Base-by-base conservation (phyloP, 2,329 filamentous ascomycete genomes). In the Orbilia blumenaviensis region DNA sequence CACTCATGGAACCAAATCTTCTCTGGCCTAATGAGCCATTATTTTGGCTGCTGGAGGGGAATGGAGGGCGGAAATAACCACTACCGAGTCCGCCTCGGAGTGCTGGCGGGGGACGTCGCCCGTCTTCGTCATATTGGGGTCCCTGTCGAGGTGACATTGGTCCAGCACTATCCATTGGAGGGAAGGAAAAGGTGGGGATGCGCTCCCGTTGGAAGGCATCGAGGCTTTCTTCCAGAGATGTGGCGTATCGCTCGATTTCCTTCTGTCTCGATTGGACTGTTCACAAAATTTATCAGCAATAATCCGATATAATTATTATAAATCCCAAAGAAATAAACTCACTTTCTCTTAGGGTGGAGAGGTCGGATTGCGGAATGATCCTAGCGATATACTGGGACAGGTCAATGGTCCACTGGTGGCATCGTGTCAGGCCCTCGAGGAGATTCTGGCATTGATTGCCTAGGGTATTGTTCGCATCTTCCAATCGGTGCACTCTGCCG, bases 141-240 rank as follows among this genome's bases (percentile, higher is more conserved):
- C 94, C 84, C 83, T 97, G 94, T 78, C 93, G 89, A 18, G 94
- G 94, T 42, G 94, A 98, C 41, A 97, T 87, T 9, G 94, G 93
- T 0, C 90, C 88, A 34, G 77, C 78, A 76, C 92, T 90, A 78
- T 94, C 92, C 23, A 92, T 86, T 87, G 46, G 87, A 84, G 79
- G 92, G 90, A 82, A 89, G 92, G 54, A 88, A 86, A 76, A 76
- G 3, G 66, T 64, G 8, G 72, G 77, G 89, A 89, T 75, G 89
- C 88, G 77, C 87, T 88, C 32, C 88, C 87, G 80, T 89, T 87
- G 54, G 88, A 85, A 75, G 86, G 86, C 72, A 96, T 93, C 72
- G 90, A 89, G 36, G 89, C 87, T 46, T 85, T 86, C 72, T 89
- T 89, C 54, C 87, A 81, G 27, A 75, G 86, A 84, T 64, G 90